These are phyloP conservation scores for Sextonia rubra DNA, from an alignment of 164 flowering plant genomes.

Conservation along the genomic window DNA sequence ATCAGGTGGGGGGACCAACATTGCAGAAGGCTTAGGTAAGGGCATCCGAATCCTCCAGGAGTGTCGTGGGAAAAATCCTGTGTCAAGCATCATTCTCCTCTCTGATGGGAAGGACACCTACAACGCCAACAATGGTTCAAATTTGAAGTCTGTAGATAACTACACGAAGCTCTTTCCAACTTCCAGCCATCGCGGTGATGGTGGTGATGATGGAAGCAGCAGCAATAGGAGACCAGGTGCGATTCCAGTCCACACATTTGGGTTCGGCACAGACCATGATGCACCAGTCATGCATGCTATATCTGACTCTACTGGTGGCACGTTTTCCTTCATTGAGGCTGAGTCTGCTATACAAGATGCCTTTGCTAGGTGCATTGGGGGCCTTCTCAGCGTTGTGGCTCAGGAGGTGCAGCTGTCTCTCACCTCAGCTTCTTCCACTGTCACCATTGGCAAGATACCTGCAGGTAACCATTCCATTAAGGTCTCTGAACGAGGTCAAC, in stretches of 20 bases:
- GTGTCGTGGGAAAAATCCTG: constrained; percentile 24
- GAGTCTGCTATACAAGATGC: constrained; percentile 41
- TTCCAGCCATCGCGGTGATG: constrained; percentile 5
- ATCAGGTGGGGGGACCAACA: constrained; percentile 31
- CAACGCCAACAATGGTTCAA: constrained; percentile 3
- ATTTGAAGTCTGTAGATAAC: not conserved
- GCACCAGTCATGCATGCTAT: constrained; percentile 24
- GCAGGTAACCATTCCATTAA: constrained; percentile 26
- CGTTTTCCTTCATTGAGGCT: constrained; percentile 35
- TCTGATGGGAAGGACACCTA: constrained; percentile 39
- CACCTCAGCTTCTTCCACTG: constrained; percentile 16
- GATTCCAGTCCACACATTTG: constrained; percentile 32
- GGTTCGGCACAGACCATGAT: constrained; percentile 37
- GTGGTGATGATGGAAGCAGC: constrained; percentile 1
- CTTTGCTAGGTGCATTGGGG: constrained; percentile 49
- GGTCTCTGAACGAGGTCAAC: constrained; percentile 11
- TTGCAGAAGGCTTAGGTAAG: constrained; percentile 33
- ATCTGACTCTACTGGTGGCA: constrained; percentile 33
- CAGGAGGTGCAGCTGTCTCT: constrained; percentile 26
- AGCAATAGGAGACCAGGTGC: not conserved
- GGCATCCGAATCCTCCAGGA: constrained; percentile 33
- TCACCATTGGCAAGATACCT: constrained; percentile 20
- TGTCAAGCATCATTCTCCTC: constrained; percentile 36
- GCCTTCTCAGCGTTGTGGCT: constrained; percentile 44
- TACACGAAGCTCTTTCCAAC: constrained; percentile 19